Conservation (phyloP, 371 early-diverging fungal species). For the Rhizopus stolonifer region DNA sequence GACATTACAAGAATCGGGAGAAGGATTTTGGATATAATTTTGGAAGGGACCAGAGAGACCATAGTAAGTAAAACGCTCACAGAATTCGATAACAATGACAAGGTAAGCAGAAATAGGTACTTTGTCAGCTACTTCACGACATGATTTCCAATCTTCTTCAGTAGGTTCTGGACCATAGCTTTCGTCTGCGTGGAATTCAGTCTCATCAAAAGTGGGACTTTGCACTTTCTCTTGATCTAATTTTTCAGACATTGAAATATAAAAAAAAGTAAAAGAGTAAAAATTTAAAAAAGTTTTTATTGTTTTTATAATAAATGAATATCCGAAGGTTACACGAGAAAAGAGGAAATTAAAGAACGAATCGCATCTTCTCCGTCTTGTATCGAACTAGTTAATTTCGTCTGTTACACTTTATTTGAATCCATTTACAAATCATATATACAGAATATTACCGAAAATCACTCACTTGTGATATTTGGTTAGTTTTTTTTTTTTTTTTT, state of each 20-base stretch:
- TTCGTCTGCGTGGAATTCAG: constrained; percentile 13
- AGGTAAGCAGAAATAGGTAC: constrained; percentile 45
- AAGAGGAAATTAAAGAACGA: neutral
- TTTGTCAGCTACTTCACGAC: constrained; percentile 40
- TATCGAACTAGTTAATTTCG: neutral
- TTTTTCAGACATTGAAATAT: constrained; percentile 17
- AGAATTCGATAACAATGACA: constrained; percentile 48
- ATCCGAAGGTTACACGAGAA: constrained; percentile 1
- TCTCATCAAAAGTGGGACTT: constrained; percentile 1
- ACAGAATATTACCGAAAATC: neutral
- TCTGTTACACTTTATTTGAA: neutral
- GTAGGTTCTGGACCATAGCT: constrained; percentile 37
- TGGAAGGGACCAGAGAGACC: constrained; percentile 72
- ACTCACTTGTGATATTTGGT: neutral
- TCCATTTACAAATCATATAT: neutral
- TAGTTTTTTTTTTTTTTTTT: neutral
- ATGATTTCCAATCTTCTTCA: constrained; percentile 39
- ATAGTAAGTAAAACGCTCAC: constrained; percentile 79
- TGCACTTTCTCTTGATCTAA: constrained; percentile 15
- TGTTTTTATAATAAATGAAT: neutral
- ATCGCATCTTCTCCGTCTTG: neutral
- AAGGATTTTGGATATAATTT: constrained; percentile 57
- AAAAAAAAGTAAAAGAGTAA: constrained; percentile 4
- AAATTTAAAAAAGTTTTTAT: neutral
- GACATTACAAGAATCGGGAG: constrained; percentile 33